A percentile compares a stretch with the other conserved stretches of the same genome.
phyloP scores from a whole-genome alignment of 441 rosid genomes.

The Mallotus japonicus region DNA sequence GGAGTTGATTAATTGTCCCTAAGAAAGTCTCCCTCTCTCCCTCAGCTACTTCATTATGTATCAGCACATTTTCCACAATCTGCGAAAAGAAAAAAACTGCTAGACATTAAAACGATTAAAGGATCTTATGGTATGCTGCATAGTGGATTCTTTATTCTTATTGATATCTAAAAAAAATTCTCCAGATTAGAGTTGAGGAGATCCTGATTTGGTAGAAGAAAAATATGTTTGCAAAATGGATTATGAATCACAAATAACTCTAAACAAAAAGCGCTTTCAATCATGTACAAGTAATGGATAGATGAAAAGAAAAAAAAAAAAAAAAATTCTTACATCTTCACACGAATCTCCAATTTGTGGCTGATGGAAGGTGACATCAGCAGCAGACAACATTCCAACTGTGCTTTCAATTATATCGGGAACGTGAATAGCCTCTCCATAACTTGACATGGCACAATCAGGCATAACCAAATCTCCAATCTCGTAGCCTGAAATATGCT shows the following conservation, averaged over 20 bases:
- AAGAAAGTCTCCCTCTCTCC: slow-evolving; percentile 38
- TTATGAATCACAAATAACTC: not conserved
- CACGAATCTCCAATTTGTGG: slow-evolving; percentile 56
- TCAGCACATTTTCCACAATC: slow-evolving; percentile 72
- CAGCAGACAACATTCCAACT: slow-evolving; percentile 74
- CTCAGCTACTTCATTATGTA: slow-evolving; percentile 53
- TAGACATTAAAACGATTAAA: not conserved
- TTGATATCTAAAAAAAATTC: not conserved
- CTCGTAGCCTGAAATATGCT: slow-evolving; percentile 48
- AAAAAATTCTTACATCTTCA: slow-evolving; percentile 60
- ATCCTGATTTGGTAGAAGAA: not conserved
- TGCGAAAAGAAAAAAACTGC: slow-evolving; percentile 30
- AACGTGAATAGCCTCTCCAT: slow-evolving; percentile 60
- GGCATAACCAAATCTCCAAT: slow-evolving; percentile 60
- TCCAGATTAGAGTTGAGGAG: not conserved
- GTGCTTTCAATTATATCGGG: slow-evolving; percentile 96
- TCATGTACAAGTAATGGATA: not conserved
- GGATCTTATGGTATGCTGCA: not conserved
- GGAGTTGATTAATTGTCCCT: slow-evolving; percentile 36
- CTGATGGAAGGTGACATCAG: slow-evolving; percentile 68
- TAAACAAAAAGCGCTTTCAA: not conserved
- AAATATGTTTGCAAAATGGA: not conserved
- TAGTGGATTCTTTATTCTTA: not conserved
- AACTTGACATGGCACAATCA: slow-evolving; percentile 56
- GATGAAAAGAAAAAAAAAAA: not conserved